These are phyloP conservation scores for Aspergillus sp. DNA, from an alignment of 2,329 filamentous ascomycete species.

Conservation along the genomic window DNA sequence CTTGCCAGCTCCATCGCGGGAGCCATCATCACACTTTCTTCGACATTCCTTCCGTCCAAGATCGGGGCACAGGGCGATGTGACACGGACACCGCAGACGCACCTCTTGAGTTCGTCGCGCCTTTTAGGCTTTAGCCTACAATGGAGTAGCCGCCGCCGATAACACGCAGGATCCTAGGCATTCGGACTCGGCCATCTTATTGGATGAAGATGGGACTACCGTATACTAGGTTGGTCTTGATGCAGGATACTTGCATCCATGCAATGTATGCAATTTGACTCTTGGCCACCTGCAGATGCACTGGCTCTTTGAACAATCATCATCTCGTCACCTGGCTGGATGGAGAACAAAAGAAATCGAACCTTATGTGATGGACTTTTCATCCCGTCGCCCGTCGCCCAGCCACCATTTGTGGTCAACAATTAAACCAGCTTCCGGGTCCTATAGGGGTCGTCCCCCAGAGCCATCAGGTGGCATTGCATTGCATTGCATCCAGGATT, in stretches of 20 bases:
- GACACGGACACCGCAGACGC: conserved; percentile 5
- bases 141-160: conserved; percentile 9
- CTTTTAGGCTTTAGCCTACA: conserved; percentile 7
- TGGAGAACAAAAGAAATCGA: background rate
- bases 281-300: conserved; percentile 7
- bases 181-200: conserved; percentile 1
- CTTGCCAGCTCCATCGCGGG: background rate
- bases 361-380: background rate
- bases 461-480: conserved; percentile 5
- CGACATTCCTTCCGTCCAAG: background rate
- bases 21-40: background rate
- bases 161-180: background rate
- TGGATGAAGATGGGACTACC: background rate
- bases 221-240: conserved; percentile 9
- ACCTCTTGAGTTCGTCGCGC: conserved; percentile 7
- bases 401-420: background rate
- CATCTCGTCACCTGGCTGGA: background rate
- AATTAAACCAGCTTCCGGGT: background rate
- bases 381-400: background rate
- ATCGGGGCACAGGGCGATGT: conserved; percentile 10
- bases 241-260: conserved; percentile 11
- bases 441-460: background rate
- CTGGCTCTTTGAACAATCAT: background rate
- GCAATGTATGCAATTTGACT: conserved; percentile 14
- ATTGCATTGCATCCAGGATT: conserved; percentile 7